Percentiles rank a stretch among this genome's conserved stretches.
phyloP scores from a whole-genome alignment of 2,329 filamentous ascomycete genomes.

The Aspergillus intermedius region DNA sequence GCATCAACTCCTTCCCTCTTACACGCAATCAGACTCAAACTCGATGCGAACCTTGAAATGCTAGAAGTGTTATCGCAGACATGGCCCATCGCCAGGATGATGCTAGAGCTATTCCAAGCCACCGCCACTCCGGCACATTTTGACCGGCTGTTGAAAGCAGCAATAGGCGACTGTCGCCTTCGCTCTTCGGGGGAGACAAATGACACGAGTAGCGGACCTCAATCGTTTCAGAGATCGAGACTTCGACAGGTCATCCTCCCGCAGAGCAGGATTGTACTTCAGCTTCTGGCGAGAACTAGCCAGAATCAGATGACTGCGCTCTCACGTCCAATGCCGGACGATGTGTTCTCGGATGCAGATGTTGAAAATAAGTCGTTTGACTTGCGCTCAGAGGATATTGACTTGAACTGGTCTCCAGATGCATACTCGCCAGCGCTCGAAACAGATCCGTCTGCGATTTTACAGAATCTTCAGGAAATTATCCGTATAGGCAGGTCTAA shows the following conservation, averaged over 20 bases:
- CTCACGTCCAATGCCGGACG: neutral
- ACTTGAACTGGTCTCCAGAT: neutral
- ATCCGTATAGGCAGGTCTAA: neutral
- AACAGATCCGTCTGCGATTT: neutral
- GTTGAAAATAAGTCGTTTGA: neutral
- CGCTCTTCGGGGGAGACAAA: constrained; percentile 1
- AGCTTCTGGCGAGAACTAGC: constrained; percentile 5
- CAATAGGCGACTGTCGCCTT: constrained; percentile 3
- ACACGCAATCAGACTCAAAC: constrained; percentile 5
- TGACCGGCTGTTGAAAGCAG: constrained; percentile 1
- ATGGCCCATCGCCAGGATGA: constrained; percentile 8
- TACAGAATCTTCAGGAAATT: constrained; percentile 5
- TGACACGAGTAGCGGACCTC: neutral
- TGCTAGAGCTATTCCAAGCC: constrained; percentile 7
- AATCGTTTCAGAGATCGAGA: constrained; percentile 7
- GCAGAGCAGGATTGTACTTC: constrained; percentile 8
- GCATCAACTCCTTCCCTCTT: constrained; percentile 7
- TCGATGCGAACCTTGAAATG: constrained; percentile 8
- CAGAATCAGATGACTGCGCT: neutral
- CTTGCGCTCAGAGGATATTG: neutral
- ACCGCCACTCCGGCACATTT: constrained; percentile 5
- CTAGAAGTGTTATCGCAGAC: constrained; percentile 4
- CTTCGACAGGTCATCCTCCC: constrained; percentile 9
- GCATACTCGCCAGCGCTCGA: neutral
- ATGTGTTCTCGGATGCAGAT: neutral